phyloP scores from a whole-genome alignment of 306 rosid species.

The Prunus salicina region DNA sequence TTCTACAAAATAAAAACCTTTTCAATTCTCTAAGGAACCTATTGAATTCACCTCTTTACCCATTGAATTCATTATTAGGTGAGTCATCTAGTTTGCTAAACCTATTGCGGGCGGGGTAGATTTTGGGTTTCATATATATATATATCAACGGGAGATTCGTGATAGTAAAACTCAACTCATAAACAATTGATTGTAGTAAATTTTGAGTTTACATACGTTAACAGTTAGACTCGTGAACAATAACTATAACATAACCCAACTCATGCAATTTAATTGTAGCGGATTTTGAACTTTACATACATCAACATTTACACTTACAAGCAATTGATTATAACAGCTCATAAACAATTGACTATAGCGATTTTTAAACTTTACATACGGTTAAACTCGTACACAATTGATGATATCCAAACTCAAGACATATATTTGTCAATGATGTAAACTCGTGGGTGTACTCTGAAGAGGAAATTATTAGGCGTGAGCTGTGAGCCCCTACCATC shows the following conservation, averaged over 20 bases:
- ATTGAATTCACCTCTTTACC: too few species aligned
- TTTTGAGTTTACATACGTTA: too few species aligned
- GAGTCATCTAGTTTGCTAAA: neutral
- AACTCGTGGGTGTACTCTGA: neutral
- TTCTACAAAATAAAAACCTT: neutral
- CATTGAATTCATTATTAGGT: neutral
- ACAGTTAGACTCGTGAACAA: too few species aligned
- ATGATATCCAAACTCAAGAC: neutral
- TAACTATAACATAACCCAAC: too few species aligned
- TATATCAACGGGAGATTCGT: too few species aligned
- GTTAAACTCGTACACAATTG: too few species aligned
- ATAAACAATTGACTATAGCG: neutral
- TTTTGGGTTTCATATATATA: too few species aligned
- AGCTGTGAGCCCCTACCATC: neutral
- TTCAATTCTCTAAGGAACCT: neutral
- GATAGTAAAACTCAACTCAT: neutral
- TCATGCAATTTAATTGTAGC: too few species aligned
- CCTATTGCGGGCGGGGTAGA: neutral
- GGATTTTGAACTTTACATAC: too few species aligned
- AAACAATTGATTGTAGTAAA: neutral
- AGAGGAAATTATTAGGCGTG: conserved; percentile 1
- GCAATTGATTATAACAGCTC: neutral
- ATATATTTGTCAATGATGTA: neutral
- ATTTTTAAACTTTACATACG: too few species aligned
- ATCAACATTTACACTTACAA: too few species aligned